phyloP scores from a whole-genome alignment of 2,329 filamentous ascomycete genomes.

The Diaporthe batatas region DNA sequence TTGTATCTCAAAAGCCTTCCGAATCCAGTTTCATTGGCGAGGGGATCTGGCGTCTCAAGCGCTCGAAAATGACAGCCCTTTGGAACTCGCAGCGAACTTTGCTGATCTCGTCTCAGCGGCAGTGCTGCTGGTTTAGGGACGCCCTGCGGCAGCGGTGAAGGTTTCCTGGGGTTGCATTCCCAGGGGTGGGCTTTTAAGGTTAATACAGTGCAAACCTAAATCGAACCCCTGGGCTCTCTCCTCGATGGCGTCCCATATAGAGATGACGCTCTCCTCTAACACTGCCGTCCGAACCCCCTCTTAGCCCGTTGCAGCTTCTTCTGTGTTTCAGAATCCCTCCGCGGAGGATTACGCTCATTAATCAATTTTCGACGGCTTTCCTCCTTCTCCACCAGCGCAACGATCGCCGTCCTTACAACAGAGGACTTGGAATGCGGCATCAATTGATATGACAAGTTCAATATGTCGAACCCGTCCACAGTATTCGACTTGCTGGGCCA shows the following conservation, averaged over 20 bases:
- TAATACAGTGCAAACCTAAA: conserved; percentile 14
- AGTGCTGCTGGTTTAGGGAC: conserved; percentile 18
- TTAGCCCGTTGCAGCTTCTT: conserved; percentile 7
- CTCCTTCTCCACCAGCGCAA: background rate
- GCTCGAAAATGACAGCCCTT: conserved; percentile 8
- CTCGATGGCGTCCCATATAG: background rate
- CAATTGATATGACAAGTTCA: conserved; percentile 14
- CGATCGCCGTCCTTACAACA: background rate
- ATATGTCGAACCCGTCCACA: conserved; percentile 31
- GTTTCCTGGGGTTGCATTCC: conserved; percentile 31
- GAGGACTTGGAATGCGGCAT: background rate
- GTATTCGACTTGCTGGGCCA: conserved; percentile 42
- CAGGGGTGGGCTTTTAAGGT: conserved; percentile 20
- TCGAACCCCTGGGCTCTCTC: background rate
- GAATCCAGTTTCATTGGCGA: conserved; percentile 19
- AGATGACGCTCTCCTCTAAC: conserved; percentile 10
- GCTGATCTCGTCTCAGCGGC: conserved; percentile 32
- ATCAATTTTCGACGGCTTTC: conserved; percentile 5
- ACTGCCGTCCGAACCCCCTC: conserved; percentile 20
- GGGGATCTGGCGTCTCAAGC: conserved; percentile 28
- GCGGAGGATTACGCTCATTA: conserved; percentile 12
- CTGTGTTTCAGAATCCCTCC: conserved; percentile 20
- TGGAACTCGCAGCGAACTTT: conserved; percentile 33
- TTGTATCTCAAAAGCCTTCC: conserved; percentile 13
- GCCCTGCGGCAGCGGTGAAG: background rate